Percentiles rank a stretch among this genome's conserved stretches.
These are phyloP conservation scores for Lentinula edodes DNA, from an alignment of 768 basidiomycete species.

Conservation along the genomic window DNA sequence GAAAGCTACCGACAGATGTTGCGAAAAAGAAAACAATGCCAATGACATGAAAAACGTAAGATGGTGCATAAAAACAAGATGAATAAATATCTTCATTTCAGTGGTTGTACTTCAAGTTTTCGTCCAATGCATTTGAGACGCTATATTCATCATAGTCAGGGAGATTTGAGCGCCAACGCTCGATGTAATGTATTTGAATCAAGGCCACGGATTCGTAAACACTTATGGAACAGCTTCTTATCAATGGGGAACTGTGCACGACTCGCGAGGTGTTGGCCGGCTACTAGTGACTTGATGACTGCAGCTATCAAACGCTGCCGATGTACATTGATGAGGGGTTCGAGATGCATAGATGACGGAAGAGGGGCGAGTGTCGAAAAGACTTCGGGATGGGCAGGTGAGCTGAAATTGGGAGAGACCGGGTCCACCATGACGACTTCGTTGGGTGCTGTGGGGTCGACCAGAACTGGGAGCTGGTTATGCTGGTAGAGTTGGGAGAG, in stretches of 20 bases:
- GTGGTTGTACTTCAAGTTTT: neutral
- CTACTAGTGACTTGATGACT: constrained; percentile 75
- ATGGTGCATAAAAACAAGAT: neutral
- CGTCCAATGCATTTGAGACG: neutral
- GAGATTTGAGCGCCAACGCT: constrained; percentile 24
- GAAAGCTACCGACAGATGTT: constrained; percentile 2
- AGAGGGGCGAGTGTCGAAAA: constrained; percentile 69
- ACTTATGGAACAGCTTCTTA: constrained; percentile 72
- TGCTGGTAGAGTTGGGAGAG: constrained; percentile 64
- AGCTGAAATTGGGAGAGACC: constrained; percentile 54
- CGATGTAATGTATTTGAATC: constrained; percentile 50
- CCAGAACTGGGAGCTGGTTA: constrained; percentile 67
- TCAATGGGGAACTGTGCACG: constrained; percentile 65
- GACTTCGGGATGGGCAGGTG: constrained; percentile 73
- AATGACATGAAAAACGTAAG: neutral
- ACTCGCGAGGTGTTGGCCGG: constrained; percentile 78
- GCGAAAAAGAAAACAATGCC: neutral
- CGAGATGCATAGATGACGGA: constrained; percentile 72
- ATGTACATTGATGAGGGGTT: constrained; percentile 85
- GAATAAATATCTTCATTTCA: neutral
- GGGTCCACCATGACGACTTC: constrained; percentile 62
- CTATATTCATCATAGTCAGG: constrained; percentile 3
- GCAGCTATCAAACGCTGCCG: constrained; percentile 80
- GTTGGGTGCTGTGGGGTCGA: constrained; percentile 78
- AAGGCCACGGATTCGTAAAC: constrained; percentile 64